Conservation (phyloP, 1,284 basidiomycete species). For the Coriolopsis trogii region DNA sequence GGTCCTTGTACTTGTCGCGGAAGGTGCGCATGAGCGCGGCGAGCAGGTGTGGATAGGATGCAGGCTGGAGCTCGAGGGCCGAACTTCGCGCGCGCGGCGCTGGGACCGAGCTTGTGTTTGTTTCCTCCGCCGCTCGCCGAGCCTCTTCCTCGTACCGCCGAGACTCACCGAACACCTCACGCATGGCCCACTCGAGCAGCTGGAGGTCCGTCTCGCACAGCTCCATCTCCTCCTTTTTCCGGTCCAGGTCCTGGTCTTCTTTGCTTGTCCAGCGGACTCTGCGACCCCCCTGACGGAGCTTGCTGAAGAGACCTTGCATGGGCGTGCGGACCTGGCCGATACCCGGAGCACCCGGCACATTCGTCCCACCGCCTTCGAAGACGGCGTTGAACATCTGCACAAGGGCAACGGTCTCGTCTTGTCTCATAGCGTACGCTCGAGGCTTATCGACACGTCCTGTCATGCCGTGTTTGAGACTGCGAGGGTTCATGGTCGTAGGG, state of each 20-base stretch:
- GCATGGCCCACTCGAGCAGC: conserved; percentile 76
- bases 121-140: conserved; percentile 31
- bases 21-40: conserved; percentile 76
- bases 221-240: conserved; percentile 77
- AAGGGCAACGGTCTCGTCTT: conserved; percentile 64
- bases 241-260: conserved; percentile 65
- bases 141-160: conserved; percentile 51
- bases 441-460: conserved; percentile 34
- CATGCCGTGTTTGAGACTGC: conserved; percentile 6
- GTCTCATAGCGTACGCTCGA: conserved; percentile 58
- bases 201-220: conserved; percentile 70
- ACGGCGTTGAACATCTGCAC: conserved; percentile 76
- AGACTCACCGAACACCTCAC: conserved; percentile 69
- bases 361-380: conserved; percentile 38
- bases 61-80: conserved; percentile 47
- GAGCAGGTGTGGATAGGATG: conserved; percentile 75
- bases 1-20: conserved; percentile 75
- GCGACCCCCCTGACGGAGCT: conserved; percentile 50
- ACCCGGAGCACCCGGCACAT: conserved; percentile 11
- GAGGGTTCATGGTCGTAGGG: conserved; percentile 6
- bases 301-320: conserved; percentile 38
- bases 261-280: conserved; percentile 52
- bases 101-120: neutral
- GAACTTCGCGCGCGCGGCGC: conserved; percentile 19
- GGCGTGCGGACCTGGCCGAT: conserved; percentile 15